Percentiles rank a stretch among this genome's conserved stretches.
These are phyloP conservation scores for Wallacemonas rigidus DNA, from an alignment of 208 protist species.

Conservation along the genomic window DNA sequence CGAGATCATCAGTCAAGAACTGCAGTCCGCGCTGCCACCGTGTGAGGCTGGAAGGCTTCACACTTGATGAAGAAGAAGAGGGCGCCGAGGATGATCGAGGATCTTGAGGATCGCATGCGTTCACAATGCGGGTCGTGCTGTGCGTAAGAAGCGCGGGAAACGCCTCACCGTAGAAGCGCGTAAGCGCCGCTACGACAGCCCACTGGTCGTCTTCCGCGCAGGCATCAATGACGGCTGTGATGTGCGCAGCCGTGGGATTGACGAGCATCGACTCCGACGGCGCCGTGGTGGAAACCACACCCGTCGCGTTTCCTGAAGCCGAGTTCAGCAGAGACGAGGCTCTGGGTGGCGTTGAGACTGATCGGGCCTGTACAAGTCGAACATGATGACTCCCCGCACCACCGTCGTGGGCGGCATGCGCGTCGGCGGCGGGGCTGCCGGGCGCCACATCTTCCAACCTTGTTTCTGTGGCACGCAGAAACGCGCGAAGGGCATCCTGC, in stretches of 20 bases:
- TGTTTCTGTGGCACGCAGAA: slow-evolving; percentile 45
- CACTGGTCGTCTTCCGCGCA: slow-evolving; percentile 55
- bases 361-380: too few species aligned
- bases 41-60: not conserved
- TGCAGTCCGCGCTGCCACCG: slow-evolving; percentile 42
- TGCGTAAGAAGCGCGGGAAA: slow-evolving; percentile 41
- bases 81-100: too few species aligned
- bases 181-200: slow-evolving; percentile 47
- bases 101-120: not conserved
- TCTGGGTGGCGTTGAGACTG: too few species aligned
- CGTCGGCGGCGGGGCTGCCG: too few species aligned
- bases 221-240: slow-evolving; percentile 55
- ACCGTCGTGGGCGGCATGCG: too few species aligned
- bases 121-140: slow-evolving; percentile 9
- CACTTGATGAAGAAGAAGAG: too few species aligned
- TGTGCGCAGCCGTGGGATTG: slow-evolving; percentile 47
- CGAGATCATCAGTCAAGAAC: slow-evolving; percentile 39
- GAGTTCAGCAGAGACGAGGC: too few species aligned
- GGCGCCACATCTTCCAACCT: slow-evolving; percentile 9
- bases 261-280: slow-evolving; percentile 10
- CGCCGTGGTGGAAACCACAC: not conserved
- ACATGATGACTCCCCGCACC: too few species aligned
- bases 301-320: too few species aligned
- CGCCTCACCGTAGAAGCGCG: slow-evolving; percentile 38
- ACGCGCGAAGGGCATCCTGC: slow-evolving; percentile 69